Evolutionary conservation across 768 basidiomycete species (phyloP).

Genomic region (Amylocystis lapponica): DNA sequence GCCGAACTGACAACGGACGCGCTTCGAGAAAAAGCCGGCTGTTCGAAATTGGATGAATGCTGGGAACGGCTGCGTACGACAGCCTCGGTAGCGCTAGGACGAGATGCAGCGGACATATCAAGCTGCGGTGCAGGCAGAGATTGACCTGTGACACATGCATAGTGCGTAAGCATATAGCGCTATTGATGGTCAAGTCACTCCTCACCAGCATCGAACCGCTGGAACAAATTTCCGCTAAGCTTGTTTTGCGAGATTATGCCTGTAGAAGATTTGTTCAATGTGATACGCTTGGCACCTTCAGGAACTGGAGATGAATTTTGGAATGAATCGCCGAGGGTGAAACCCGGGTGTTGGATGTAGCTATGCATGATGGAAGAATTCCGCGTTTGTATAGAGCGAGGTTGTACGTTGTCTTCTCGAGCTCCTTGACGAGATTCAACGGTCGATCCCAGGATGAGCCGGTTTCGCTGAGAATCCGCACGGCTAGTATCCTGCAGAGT

Average conservation of each 20-base stretch:
- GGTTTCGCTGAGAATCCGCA: conserved; percentile 6
- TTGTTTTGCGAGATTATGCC: conserved; percentile 5
- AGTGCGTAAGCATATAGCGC: no score
- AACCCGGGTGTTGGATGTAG: no score
- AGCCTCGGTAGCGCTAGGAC: no score
- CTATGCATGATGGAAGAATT: no score
- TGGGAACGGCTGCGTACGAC: background rate
- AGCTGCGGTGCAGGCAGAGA: no score
- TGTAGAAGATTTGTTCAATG: background rate
- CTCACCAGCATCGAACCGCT: conserved; percentile 3
- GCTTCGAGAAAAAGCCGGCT: conserved; percentile 13
- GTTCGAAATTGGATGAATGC: background rate
- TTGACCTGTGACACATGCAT: no score
- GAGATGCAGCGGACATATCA: no score
- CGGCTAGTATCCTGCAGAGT: background rate
- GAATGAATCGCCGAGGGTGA: no score
- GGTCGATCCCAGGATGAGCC: conserved; percentile 3
- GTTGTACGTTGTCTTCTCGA: no score
- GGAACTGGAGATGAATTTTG: no score
- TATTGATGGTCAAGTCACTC: background rate
- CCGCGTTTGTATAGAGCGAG: no score
- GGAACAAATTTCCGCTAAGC: background rate
- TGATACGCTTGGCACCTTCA: no score
- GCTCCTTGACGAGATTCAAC: conserved; percentile 1
- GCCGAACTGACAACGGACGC: conserved; percentile 17